Evolutionary conservation across 176 grass and related monocot species (phyloP).

Genomic region (Rhynchospora breviuscula): DNA sequence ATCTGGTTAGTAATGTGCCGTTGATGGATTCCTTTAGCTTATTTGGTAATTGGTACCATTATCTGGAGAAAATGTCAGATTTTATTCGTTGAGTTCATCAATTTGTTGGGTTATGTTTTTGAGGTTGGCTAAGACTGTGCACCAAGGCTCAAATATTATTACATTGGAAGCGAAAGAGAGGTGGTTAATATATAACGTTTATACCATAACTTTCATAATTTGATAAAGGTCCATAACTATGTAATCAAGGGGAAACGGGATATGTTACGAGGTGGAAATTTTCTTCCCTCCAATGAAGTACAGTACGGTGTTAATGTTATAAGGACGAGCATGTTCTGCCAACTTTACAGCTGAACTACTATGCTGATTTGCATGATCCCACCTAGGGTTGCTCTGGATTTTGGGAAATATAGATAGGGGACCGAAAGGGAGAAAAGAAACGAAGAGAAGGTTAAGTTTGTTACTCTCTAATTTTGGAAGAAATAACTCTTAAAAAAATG

Average conservation of each 20-base stretch:
- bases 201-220: neutral
- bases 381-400: neutral
- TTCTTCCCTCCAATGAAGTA: too few relatives aligned
- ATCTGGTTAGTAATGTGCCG: neutral
- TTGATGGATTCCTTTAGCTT: neutral
- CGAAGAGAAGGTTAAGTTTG: neutral
- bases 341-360: neutral
- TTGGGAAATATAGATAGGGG: neutral
- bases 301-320: neutral
- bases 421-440: neutral
- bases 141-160: neutral
- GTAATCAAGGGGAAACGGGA: neutral
- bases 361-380: neutral
- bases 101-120: neutral
- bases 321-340: neutral
- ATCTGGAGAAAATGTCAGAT: conserved; percentile 3
- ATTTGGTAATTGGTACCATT: neutral
- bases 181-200: neutral
- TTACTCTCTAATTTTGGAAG: neutral
- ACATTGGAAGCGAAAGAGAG: neutral
- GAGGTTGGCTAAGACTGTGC: neutral
- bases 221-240: neutral
- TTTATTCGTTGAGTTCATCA: neutral
- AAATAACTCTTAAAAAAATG: neutral
- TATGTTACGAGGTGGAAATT: neutral